These are phyloP conservation scores for Metrosideros polymorpha DNA, from an alignment of 441 rosid species.

Conservation along the genomic window DNA sequence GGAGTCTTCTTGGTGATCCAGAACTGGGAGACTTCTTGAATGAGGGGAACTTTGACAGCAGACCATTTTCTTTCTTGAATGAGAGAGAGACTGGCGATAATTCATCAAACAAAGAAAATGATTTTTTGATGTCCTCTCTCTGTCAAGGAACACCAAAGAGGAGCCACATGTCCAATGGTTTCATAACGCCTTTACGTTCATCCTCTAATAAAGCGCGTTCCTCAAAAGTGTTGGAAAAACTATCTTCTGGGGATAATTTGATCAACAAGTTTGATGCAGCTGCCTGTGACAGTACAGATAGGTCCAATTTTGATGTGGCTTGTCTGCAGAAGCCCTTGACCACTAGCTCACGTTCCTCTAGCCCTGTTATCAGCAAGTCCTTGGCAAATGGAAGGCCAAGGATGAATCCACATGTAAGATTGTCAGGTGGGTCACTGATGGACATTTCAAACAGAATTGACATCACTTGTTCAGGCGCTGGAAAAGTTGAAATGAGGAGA, in stretches of 20 bases:
- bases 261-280: constrained; percentile 45
- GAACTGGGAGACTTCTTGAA: constrained; percentile 52
- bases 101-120: constrained; percentile 31
- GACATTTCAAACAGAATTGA: constrained; percentile 58
- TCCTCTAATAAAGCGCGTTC: constrained; percentile 29
- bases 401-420: constrained; percentile 23
- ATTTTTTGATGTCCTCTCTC: constrained; percentile 16
- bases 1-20: constrained; percentile 90
- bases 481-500: constrained; percentile 28
- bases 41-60: constrained; percentile 29
- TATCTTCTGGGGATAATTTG: constrained; percentile 30
- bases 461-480: constrained; percentile 12
- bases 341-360: constrained; percentile 7
- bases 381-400: constrained; percentile 18
- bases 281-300: constrained; percentile 15
- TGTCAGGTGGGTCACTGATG: constrained; percentile 35
- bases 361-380: constrained; percentile 9
- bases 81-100: constrained; percentile 17
- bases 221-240: constrained; percentile 20
- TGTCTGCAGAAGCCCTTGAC: constrained; percentile 18
- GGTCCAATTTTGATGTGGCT: constrained; percentile 12
- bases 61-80: constrained; percentile 20
- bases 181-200: constrained; percentile 50
- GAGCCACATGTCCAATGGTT: constrained; percentile 28
- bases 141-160: constrained; percentile 32